Evolutionary conservation across 805 yeast species (phyloP).

Genomic region (Starmera amethionina): DNA sequence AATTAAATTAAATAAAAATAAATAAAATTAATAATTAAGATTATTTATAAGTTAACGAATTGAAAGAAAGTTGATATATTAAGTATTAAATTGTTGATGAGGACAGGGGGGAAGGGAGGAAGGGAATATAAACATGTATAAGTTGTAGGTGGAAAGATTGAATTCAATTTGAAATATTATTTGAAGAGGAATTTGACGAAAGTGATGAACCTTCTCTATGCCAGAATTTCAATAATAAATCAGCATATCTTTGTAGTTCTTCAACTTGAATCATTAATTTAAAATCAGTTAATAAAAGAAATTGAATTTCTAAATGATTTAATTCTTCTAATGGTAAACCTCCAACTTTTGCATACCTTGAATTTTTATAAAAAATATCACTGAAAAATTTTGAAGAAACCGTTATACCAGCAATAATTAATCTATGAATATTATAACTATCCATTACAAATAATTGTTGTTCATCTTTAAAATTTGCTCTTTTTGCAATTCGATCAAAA

Average conservation of each 20-base stretch:
- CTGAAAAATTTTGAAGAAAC: conserved; percentile 92
- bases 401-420: conserved; percentile 90
- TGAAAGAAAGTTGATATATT: too few relatives aligned
- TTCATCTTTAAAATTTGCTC: conserved; percentile 48
- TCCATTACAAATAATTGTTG: conserved; percentile 87
- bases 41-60: too few relatives aligned
- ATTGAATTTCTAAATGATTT: conserved; percentile 86
- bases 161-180: too few relatives aligned
- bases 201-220: conserved; percentile 35
- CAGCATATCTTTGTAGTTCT: conserved; percentile 87
- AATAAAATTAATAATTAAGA: too few relatives aligned
- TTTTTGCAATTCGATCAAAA: conserved; percentile 86
- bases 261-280: conserved; percentile 79
- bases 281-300: conserved; percentile 75
- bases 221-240: conserved; percentile 78
- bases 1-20: too few relatives aligned
- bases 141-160: too few relatives aligned
- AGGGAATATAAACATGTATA: too few relatives aligned
- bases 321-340: conserved; percentile 90
- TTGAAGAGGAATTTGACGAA: too few relatives aligned
- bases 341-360: conserved; percentile 92
- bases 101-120: too few relatives aligned
- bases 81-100: too few relatives aligned
- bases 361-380: conserved; percentile 89
- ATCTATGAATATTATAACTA: conserved; percentile 87